Conservation (phyloP, 2,329 filamentous ascomycete genomes). For the Penicillium paneum region DNA sequence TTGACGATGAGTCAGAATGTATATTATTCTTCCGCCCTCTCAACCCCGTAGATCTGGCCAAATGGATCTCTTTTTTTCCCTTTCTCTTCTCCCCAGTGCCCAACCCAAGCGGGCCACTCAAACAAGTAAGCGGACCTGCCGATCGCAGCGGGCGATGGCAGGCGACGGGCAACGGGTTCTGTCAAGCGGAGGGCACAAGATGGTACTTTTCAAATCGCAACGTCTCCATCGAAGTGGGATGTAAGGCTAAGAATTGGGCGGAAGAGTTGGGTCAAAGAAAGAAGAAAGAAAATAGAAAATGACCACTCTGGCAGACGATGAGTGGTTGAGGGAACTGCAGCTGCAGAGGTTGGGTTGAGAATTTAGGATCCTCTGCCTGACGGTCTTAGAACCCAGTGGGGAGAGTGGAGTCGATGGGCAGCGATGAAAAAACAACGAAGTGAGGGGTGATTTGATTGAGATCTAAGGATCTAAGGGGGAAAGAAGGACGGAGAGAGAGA, state of each 20-base stretch:
- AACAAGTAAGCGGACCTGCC: constrained; percentile 25
- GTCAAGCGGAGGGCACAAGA: constrained; percentile 31
- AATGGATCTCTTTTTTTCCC: constrained; percentile 1
- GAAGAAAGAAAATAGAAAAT: constrained; percentile 4
- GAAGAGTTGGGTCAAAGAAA: constrained; percentile 13
- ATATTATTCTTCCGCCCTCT: constrained; percentile 12
- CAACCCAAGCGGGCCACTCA: constrained; percentile 18
- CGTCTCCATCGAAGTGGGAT: constrained; percentile 35
- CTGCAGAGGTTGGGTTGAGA: constrained; percentile 24
- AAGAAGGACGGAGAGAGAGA: neutral
- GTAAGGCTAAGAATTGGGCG: constrained; percentile 20
- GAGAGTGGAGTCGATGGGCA: constrained; percentile 16
- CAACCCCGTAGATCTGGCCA: constrained; percentile 7
- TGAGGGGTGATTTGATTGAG: constrained; percentile 13
- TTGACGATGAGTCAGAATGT: constrained; percentile 13
- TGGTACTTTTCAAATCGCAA: constrained; percentile 29
- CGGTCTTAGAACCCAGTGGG: constrained; percentile 23
- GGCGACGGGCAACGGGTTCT: constrained; percentile 22
- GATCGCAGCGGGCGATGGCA: constrained; percentile 31
- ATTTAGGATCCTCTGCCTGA: constrained; percentile 21
- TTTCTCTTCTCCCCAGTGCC: constrained; percentile 15
- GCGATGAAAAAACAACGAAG: constrained; percentile 7
- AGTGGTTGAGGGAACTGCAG: constrained; percentile 23
- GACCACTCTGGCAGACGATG: constrained; percentile 12
- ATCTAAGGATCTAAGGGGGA: neutral